Conservation (phyloP, 495 filamentous ascomycete genomes). For the Pyrenopolyporus hunteri region DNA sequence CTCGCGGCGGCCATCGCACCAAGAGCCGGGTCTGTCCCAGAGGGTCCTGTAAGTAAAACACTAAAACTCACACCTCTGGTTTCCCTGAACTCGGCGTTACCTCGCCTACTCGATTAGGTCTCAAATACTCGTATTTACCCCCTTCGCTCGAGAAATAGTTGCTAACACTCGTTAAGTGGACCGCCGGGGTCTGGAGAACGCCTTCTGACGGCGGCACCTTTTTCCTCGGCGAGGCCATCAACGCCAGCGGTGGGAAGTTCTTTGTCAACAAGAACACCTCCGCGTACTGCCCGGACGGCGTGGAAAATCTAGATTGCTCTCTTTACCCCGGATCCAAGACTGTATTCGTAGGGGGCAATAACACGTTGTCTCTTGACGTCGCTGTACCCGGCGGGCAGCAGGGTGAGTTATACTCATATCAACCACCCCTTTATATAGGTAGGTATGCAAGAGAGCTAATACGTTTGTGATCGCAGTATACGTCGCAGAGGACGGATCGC, state of each 20-base stretch:
- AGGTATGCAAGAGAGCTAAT: background rate
- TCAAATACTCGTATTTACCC: background rate
- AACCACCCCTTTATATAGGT: too few species aligned
- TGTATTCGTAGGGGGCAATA: constrained; percentile 28
- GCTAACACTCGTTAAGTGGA: constrained; percentile 11
- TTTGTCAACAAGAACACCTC: constrained; percentile 31
- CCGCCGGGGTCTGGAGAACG: constrained; percentile 33
- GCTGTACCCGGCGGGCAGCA: constrained; percentile 40
- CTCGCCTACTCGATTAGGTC: too few species aligned
- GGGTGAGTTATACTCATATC: constrained; percentile 12
- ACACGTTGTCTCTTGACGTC: constrained; percentile 31
- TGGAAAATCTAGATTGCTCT: constrained; percentile 31
- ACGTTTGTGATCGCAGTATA: constrained; percentile 27
- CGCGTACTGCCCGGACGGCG: constrained; percentile 34
- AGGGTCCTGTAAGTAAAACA: constrained; percentile 4
- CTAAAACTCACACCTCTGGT: too few species aligned
- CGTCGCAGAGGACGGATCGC: constrained; percentile 31
- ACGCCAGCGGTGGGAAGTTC: constrained; percentile 41
- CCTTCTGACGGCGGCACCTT: constrained; percentile 1
- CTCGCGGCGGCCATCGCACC: constrained; percentile 16
- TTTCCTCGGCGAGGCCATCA: constrained; percentile 27
- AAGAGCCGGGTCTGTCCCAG: background rate
- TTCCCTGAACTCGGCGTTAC: too few species aligned
- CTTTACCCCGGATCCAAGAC: constrained; percentile 28
- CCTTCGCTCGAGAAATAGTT: too few species aligned